Evolutionary conservation across 192 early-diverging fungal genomes (phyloP), one percentile per base, ranked within the genome.

Genomic region (Backusella luteola): DNA sequence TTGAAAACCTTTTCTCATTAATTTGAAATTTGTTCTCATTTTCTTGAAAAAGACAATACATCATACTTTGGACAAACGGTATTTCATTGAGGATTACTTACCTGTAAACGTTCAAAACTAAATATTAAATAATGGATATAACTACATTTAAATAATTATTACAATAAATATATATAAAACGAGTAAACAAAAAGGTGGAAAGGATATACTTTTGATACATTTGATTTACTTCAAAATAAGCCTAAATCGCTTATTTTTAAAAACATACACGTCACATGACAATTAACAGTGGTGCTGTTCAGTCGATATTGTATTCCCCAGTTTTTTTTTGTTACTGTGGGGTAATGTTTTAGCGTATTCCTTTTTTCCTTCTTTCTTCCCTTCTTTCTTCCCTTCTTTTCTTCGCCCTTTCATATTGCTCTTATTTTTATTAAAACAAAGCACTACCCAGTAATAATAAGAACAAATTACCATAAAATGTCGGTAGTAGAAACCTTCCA

Each of bases 401-500:
- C 19, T 59, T 26, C n/a, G 2, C 32, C 32, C 32, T 3, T 32
- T 32, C 23, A 0, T 59, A 0, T 59, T 3, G 6, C 23, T 59
- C n/a, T 7, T n/a, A 21, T 59, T 59, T 2, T 12, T 59, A 8
- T 26, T 26, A 12, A 63, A 11, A 26, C 12, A 29, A 29, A 29
- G 9, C 9, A 53, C 4, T 5, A 21, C 6, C 7, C 52, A 11
- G 12, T 34, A 34, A 32, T 66, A 15, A 14, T 66, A 26, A 14
- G 21, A 11, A 14, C 32, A 8, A 6, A 35, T 34, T 19, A n/a
- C 19, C 4, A 35, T 35, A 35, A 6, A 68, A 77, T 77, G 66
- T 66, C 71, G 32, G 53, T 79, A 34, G 67, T 21, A n/a, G 72
- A 66, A 44, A 79, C 77, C 14, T 79, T 79, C 39, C 77, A 79